Evolutionary conservation across 1,284 basidiomycete species (phyloP).

Genomic region (Veloporphyrellus conicus): DNA sequence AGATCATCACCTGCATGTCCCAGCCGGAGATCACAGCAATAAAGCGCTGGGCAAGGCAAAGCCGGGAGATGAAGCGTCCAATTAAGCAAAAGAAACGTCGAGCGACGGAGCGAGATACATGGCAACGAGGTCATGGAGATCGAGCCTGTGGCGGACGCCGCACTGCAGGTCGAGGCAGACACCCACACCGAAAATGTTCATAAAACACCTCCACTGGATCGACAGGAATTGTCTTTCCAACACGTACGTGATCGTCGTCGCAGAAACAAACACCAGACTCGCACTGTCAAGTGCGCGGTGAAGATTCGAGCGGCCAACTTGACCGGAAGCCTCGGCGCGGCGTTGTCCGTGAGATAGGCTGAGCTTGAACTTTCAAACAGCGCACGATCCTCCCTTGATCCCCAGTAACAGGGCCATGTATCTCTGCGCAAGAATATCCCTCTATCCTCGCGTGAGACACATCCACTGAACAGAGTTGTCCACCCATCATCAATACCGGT

Average conservation of each 20-base stretch:
- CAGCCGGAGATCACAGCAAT: slow-evolving; percentile 21
- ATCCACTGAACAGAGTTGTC: too few species aligned
- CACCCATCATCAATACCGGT: too few species aligned
- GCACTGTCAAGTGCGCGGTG: too few species aligned
- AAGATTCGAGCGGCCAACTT: slow-evolving; percentile 11
- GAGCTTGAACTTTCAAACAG: too few species aligned
- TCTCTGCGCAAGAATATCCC: too few species aligned
- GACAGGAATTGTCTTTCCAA: slow-evolving; percentile 8
- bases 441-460: too few species aligned
- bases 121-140: slow-evolving; percentile 20
- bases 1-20: slow-evolving; percentile 24
- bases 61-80: slow-evolving; percentile 16
- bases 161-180: slow-evolving; percentile 8
- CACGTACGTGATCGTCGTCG: too few species aligned
- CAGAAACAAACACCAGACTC: too few species aligned
- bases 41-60: slow-evolving; percentile 15
- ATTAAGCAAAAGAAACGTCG: slow-evolving; percentile 26
- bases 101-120: slow-evolving; percentile 19
- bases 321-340: slow-evolving; percentile 22
- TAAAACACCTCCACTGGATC: slow-evolving; percentile 5
- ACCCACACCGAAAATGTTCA: slow-evolving; percentile 3
- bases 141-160: slow-evolving; percentile 27
- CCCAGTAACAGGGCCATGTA: too few species aligned
- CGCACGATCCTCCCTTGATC: too few species aligned
- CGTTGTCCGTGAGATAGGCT: too few species aligned